phyloP scores from a whole-genome alignment of 805 yeast genomes.

The Spathaspora sp. region DNA sequence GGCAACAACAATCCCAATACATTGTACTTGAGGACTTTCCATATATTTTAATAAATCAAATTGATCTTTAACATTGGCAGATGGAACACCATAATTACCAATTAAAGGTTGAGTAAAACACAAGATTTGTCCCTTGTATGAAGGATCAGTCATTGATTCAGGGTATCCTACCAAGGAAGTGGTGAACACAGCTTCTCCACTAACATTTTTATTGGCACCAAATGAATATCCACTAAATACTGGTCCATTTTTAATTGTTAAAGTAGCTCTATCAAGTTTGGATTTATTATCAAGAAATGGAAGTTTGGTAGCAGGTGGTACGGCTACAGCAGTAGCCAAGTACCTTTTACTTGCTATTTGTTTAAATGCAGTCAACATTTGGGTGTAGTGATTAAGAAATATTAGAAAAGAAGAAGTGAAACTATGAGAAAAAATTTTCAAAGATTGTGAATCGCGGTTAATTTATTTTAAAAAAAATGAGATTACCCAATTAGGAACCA shows the following conservation, averaged over 20 bases:
- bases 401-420: neutral
- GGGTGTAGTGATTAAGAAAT: neutral
- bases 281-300: conserved; percentile 31
- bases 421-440: neutral
- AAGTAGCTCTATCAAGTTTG: conserved; percentile 74
- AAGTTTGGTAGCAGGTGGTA: conserved; percentile 12
- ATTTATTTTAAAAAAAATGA: conserved; percentile 2
- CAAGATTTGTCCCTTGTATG: conserved; percentile 93
- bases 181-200: conserved; percentile 98
- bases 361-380: conserved; percentile 1
- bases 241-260: conserved; percentile 90
- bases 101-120: conserved; percentile 96
- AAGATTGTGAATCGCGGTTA: conserved; percentile 36
- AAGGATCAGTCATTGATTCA: conserved; percentile 98
- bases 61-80: conserved; percentile 74
- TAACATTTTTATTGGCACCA: conserved; percentile 88
- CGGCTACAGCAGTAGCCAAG: conserved; percentile 35
- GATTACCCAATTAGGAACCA: conserved; percentile 21
- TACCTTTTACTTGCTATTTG: conserved; percentile 2
- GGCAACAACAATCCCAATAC: conserved; percentile 93
- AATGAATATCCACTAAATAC: conserved; percentile 90
- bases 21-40: conserved; percentile 88
- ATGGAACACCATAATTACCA: conserved; percentile 98
- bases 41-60: conserved; percentile 83
- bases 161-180: conserved; percentile 98